Evolutionary conservation across 2,329 filamentous ascomycete genomes (phyloP).

Genomic region (Penicillium freii): DNA sequence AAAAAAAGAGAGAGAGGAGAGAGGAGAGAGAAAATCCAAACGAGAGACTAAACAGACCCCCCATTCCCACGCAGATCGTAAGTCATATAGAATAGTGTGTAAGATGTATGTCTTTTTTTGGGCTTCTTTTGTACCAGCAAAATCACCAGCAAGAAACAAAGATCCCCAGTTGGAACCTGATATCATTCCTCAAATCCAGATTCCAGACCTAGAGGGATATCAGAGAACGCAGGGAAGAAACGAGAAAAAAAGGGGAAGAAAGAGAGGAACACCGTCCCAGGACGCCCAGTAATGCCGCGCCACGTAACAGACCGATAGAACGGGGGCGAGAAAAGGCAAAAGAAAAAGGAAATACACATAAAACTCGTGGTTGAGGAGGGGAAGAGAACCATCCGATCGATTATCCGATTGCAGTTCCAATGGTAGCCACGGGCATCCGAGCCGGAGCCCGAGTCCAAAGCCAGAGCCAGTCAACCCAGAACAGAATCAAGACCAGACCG

Average conservation of each 20-base stretch:
- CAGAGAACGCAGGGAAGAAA: neutral
- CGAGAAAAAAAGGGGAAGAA: neutral
- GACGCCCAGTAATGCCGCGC: neutral
- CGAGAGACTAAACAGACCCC: neutral
- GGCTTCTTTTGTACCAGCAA: slow-evolving; percentile 8
- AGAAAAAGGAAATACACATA: neutral
- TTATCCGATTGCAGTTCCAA: neutral
- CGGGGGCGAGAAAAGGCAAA: neutral
- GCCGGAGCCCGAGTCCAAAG: neutral
- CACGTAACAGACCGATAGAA: neutral
- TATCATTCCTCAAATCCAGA: neutral
- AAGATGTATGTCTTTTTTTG: slow-evolving; percentile 10
- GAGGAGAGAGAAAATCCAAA: neutral
- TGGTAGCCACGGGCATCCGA: neutral
- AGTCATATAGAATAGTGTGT: slow-evolving; percentile 9
- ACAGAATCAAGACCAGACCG: neutral
- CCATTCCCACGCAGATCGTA: neutral
- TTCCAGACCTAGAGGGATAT: neutral
- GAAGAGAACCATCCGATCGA: neutral
- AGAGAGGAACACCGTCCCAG: neutral
- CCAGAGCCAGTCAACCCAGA: neutral
- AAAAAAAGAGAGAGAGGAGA: neutral
- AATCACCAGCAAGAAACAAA: neutral
- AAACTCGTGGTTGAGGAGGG: neutral
- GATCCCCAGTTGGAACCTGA: too few species aligned